Conservation (phyloP, 1,139 yeast genomes). For the Ogataea hybrid region DNA sequence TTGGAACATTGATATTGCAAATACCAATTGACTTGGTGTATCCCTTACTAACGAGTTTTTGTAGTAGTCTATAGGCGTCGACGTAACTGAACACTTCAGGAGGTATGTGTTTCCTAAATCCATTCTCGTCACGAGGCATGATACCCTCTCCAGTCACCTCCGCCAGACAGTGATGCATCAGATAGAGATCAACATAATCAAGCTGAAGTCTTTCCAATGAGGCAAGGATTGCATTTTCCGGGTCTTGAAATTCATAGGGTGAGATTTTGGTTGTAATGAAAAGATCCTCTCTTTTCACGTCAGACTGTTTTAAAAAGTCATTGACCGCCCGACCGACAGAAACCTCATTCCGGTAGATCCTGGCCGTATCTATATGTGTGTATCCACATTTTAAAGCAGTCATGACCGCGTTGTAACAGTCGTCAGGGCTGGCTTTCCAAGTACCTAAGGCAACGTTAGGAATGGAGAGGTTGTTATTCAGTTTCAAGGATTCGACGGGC, state of each 20-base stretch:
- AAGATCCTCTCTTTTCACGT: slow-evolving; percentile 42
- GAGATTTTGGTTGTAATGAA: slow-evolving; percentile 47
- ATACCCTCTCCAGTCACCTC: slow-evolving; percentile 38
- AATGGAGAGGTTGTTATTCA: background rate
- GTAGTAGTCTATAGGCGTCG: slow-evolving; percentile 71
- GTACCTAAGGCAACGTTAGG: background rate
- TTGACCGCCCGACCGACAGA: slow-evolving; percentile 53
- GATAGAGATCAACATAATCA: slow-evolving; percentile 75
- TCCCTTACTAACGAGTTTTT: slow-evolving; percentile 55
- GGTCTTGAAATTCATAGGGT: slow-evolving; percentile 59
- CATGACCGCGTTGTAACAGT: background rate
- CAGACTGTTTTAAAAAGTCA: slow-evolving; percentile 34
- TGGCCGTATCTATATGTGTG: slow-evolving; percentile 61
- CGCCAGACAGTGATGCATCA: slow-evolving; percentile 85
- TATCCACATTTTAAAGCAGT: slow-evolving; percentile 38
- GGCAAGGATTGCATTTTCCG: slow-evolving; percentile 55
- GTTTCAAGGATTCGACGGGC: background rate
- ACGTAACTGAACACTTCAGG: slow-evolving; percentile 50
- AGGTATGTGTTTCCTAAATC: slow-evolving; percentile 24
- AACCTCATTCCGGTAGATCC: slow-evolving; percentile 50
- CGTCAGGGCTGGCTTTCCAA: slow-evolving; percentile 1
- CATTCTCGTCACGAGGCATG: slow-evolving; percentile 1
- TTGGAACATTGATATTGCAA: slow-evolving; percentile 43
- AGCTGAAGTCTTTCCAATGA: slow-evolving; percentile 64
- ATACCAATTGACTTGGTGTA: slow-evolving; percentile 74